phyloP scores from a whole-genome alignment of 208 protist species.

The Acanthamoeba culbertsoni region DNA sequence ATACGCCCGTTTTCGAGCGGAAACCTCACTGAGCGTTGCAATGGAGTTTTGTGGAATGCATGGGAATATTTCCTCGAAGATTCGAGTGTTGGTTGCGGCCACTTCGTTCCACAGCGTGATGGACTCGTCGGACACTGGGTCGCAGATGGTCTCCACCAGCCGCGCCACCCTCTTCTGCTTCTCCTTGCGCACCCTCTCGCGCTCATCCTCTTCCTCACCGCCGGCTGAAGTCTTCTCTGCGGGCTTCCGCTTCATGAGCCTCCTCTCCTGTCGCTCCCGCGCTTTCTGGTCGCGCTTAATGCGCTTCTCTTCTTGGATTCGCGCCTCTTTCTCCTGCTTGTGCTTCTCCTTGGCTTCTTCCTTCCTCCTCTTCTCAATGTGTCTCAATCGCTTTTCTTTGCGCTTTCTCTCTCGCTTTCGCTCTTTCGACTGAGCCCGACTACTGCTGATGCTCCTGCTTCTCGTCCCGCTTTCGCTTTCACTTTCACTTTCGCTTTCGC shows the following conservation, averaged over 20 bases:
- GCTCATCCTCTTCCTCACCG: background rate
- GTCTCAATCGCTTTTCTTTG: background rate
- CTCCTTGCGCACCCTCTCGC: background rate
- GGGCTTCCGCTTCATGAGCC: background rate
- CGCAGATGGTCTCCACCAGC: slow-evolving; percentile 20
- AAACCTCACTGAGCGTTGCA: background rate
- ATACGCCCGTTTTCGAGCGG: background rate
- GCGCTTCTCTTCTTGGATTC: background rate
- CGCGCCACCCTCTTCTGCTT: background rate
- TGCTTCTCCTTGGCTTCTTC: background rate
- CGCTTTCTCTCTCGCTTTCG: background rate
- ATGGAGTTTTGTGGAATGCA: slow-evolving; percentile 27
- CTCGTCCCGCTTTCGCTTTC: background rate
- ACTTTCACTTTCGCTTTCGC: background rate
- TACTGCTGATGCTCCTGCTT: background rate
- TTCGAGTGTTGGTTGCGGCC: slow-evolving; percentile 10
- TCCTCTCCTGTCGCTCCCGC: background rate
- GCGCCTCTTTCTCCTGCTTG: background rate
- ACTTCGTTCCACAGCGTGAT: background rate
- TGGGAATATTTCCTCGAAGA: slow-evolving; percentile 44
- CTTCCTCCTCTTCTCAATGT: background rate
- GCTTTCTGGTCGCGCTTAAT: background rate
- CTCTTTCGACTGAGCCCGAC: no score
- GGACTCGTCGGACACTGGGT: slow-evolving; percentile 17
- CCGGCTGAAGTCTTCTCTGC: background rate